Evolutionary conservation across 176 grass and related monocot species (phyloP).

Genomic region (Cenchrus fungigraminus): DNA sequence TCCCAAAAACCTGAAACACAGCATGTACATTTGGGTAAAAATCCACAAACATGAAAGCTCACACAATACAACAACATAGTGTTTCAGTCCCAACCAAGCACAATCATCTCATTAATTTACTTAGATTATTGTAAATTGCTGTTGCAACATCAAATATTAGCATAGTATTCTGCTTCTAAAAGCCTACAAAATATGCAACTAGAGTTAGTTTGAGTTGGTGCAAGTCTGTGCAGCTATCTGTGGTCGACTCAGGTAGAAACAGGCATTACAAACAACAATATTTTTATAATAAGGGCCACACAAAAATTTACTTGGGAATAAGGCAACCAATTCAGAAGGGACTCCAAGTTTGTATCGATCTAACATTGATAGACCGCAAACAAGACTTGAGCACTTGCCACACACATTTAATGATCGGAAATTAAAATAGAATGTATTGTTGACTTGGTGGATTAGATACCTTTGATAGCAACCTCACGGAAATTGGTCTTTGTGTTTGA

Average conservation of each 20-base stretch:
- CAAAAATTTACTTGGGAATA: background rate
- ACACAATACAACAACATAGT: too few species aligned
- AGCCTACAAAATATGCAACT: background rate
- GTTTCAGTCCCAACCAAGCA: background rate
- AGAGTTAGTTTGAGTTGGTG: background rate
- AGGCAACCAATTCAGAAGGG: background rate
- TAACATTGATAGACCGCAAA: background rate
- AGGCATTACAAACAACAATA: background rate
- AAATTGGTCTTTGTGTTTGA: constrained; percentile 99
- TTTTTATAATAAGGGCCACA: background rate
- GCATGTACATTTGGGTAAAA: background rate
- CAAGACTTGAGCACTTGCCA: background rate
- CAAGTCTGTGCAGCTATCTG: background rate
- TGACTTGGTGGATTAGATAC: constrained; percentile 38
- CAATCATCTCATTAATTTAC: background rate
- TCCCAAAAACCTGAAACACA: constrained; percentile 90
- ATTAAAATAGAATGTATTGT: background rate
- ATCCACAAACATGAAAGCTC: background rate
- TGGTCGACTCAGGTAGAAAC: background rate
- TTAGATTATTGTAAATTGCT: background rate
- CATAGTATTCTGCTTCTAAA: background rate
- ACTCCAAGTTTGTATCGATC: background rate
- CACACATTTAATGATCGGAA: background rate
- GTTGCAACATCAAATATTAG: background rate
- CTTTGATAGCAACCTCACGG: constrained; percentile 91